Percentiles rank a stretch among this genome's conserved stretches.
These are phyloP conservation scores for Coelastrella sp. DNA, from an alignment of 139 green algal species.

Conservation along the genomic window DNA sequence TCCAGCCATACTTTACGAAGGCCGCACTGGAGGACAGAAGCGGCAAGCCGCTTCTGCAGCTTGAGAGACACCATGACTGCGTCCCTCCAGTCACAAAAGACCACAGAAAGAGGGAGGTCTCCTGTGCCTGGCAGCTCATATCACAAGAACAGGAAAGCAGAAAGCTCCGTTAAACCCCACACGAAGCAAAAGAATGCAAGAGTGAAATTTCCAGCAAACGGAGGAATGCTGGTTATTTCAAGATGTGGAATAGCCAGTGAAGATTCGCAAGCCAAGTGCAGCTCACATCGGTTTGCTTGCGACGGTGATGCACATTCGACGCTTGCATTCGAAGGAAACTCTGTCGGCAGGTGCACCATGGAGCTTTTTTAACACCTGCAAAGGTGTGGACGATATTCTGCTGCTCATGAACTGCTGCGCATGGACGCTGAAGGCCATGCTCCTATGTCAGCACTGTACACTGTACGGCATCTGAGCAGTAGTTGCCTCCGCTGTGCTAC, in stretches of 20 bases:
- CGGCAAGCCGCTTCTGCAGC: constrained; percentile 98
- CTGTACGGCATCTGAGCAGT: neutral
- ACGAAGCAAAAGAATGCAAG: no score
- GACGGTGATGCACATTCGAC: no score
- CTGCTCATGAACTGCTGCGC: neutral
- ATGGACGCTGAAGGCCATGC: neutral
- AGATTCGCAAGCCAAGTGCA: no score
- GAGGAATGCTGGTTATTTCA: no score
- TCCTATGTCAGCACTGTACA: neutral
- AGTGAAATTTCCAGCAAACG: no score
- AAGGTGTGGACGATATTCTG: neutral
- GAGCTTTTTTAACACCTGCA: no score
- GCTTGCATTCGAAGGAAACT: no score
- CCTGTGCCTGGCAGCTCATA: neutral
- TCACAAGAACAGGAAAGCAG: neutral
- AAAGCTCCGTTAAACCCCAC: no score
- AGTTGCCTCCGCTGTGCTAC: neutral
- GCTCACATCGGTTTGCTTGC: no score
- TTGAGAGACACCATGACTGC: constrained; percentile 96
- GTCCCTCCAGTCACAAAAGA: constrained; percentile 1
- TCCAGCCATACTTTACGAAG: constrained; percentile 98
- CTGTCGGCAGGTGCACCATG: no score
- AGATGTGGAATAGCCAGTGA: no score
- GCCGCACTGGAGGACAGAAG: constrained; percentile 95
- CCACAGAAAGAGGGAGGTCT: neutral